These are phyloP conservation scores for Oryza brachyantha DNA, from an alignment of 176 grass and related monocot species.

Conservation along the genomic window DNA sequence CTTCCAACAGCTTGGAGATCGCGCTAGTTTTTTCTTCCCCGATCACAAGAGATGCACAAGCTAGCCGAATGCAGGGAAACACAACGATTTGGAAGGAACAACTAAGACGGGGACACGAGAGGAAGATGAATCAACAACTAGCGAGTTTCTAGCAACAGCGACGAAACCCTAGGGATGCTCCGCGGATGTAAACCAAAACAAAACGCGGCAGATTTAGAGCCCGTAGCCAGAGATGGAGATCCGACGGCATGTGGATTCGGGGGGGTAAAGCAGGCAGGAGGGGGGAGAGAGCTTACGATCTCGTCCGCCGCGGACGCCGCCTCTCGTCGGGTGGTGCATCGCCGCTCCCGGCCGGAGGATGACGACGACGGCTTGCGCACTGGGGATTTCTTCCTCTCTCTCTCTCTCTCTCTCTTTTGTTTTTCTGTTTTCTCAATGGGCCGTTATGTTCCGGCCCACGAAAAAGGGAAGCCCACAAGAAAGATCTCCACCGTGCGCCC, in stretches of 20 bases:
- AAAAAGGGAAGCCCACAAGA: neutral
- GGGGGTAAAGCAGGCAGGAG: neutral
- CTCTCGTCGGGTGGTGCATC: slow-evolving; percentile 96
- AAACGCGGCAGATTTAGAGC: neutral
- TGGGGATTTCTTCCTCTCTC: neutral
- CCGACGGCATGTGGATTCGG: neutral
- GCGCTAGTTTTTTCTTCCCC: too few species aligned
- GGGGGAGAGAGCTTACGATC: slow-evolving; percentile 59
- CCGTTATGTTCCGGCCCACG: neutral
- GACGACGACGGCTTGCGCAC: neutral
- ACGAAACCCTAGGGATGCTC: slow-evolving; percentile 29
- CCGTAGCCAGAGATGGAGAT: neutral
- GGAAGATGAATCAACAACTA: too few species aligned
- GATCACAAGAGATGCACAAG: neutral
- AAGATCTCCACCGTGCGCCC: neutral
- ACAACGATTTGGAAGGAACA: neutral
- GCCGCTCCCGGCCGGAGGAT: neutral
- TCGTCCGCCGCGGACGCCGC: slow-evolving; percentile 92
- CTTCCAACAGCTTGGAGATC: neutral
- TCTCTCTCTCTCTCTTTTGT: too few species aligned
- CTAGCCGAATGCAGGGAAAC: neutral
- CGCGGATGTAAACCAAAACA: neutral
- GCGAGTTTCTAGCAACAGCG: neutral
- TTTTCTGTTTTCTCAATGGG: neutral
- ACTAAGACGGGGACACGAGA: too few species aligned